Evolutionary conservation across 495 filamentous ascomycete genomes (phyloP).

Genomic region (Penicillium daleae): DNA sequence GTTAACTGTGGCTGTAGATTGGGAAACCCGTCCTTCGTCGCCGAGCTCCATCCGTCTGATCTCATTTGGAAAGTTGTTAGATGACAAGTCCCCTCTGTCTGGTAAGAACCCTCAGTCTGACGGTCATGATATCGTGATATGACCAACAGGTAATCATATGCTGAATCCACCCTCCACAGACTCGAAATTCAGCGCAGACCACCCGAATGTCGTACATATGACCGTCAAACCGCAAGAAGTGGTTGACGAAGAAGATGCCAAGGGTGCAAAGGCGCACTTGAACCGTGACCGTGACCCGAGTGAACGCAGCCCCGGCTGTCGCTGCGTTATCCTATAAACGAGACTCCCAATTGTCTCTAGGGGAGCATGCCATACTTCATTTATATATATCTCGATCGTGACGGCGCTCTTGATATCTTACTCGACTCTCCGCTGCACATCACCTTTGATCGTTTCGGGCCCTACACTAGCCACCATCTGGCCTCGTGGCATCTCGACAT

Average conservation of each 20-base stretch:
- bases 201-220: conserved; percentile 89
- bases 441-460: not conserved
- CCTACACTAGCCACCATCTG: conserved; percentile 5
- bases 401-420: too few species aligned
- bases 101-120: conserved; percentile 48
- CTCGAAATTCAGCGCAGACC: conserved; percentile 72
- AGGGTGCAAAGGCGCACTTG: conserved; percentile 67
- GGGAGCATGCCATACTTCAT: not conserved
- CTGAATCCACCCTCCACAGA: conserved; percentile 51
- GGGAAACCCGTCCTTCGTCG: conserved; percentile 81
- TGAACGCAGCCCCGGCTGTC: conserved; percentile 69
- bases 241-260: conserved; percentile 86
- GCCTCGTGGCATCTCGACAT: conserved; percentile 13
- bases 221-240: conserved; percentile 87
- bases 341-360: not conserved
- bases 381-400: not conserved
- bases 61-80: conserved; percentile 82
- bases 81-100: conserved; percentile 80
- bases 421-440: not conserved
- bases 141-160: not conserved
- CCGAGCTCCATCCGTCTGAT: conserved; percentile 87
- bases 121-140: not conserved
- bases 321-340: conserved; percentile 80
- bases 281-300: conserved; percentile 61
- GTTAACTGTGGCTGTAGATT: conserved; percentile 56